A percentile compares a stretch with the other conserved stretches of the same genome.
phyloP scores from a whole-genome alignment of 1,284 basidiomycete species.

The Hymenochaete sp. region DNA sequence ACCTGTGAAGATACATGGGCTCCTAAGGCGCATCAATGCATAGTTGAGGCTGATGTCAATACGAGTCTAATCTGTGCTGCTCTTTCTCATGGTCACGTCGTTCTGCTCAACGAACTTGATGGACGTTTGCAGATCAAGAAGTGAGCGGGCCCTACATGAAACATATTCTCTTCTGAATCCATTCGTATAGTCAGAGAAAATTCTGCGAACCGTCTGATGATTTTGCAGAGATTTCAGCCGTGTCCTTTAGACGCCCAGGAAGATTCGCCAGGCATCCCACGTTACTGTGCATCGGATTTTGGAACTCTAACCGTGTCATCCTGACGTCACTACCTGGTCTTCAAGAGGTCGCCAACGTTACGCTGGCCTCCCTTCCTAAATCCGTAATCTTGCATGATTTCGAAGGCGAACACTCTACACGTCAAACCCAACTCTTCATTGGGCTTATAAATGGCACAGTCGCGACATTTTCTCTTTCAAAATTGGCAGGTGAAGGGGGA shows the following conservation, averaged over 20 bases:
- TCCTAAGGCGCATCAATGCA: conserved; percentile 4
- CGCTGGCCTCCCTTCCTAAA: conserved; percentile 53
- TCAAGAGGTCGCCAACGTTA: conserved; percentile 31
- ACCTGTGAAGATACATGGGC: conserved; percentile 9
- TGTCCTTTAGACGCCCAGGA: conserved; percentile 54
- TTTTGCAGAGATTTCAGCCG: conserved; percentile 48
- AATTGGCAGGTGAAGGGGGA: conserved; percentile 38
- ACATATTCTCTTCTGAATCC: too few relatives aligned
- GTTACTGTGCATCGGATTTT: conserved; percentile 63
- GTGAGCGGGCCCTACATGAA: too few relatives aligned
- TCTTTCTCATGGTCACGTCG: conserved; percentile 9
- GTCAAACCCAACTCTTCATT: conserved; percentile 55
- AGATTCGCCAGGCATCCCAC: conserved; percentile 36
- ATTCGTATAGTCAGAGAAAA: conserved; percentile 16
- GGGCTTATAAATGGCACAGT: conserved; percentile 79
- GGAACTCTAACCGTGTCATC: conserved; percentile 61
- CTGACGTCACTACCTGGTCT: conserved; percentile 47
- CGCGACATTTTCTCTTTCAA: conserved; percentile 46
- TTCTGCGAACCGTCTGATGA: conserved; percentile 19
- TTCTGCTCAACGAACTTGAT: conserved; percentile 10
- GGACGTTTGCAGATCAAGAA: conserved; percentile 6
- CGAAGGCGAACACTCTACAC: conserved; percentile 32
- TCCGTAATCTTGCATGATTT: conserved; percentile 69
- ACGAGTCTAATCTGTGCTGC: conserved; percentile 16
- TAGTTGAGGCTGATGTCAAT: conserved; percentile 16